A percentile compares a stretch with the other conserved stretches of the same genome.
phyloP scores from a whole-genome alignment of 2,329 filamentous ascomycete species.

The Beauveria medogensis region DNA sequence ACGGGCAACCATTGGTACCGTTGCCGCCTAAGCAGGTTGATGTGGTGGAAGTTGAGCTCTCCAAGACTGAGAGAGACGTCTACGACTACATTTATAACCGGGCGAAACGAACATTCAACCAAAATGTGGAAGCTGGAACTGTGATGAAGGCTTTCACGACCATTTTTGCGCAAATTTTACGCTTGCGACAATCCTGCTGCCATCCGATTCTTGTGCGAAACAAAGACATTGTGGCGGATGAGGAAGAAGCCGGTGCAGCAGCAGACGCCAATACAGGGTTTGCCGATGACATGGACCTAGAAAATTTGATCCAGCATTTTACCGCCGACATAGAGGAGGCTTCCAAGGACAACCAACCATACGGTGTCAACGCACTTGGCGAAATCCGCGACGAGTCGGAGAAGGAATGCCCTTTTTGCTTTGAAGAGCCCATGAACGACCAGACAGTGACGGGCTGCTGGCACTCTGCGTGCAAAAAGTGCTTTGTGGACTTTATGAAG shows the following conservation, averaged over 20 bases:
- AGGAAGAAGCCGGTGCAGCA: slow-evolving; percentile 67
- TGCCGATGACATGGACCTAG: slow-evolving; percentile 92
- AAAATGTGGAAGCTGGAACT: slow-evolving; percentile 84
- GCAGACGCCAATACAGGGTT: slow-evolving; percentile 74
- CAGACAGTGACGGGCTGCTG: slow-evolving; percentile 94
- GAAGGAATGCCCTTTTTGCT: slow-evolving; percentile 88
- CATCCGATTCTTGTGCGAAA: slow-evolving; percentile 87
- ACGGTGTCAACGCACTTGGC: slow-evolving; percentile 77
- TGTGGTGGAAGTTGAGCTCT: slow-evolving; percentile 83
- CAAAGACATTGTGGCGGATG: slow-evolving; percentile 74
- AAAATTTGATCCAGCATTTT: slow-evolving; percentile 77
- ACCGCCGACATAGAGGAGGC: slow-evolving; percentile 57
- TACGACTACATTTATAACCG: slow-evolving; percentile 84
- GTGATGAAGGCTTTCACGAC: slow-evolving; percentile 93
- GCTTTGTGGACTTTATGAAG: slow-evolving; percentile 80
- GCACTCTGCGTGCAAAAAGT: slow-evolving; percentile 95
- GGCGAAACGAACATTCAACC: slow-evolving; percentile 75
- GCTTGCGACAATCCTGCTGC: slow-evolving; percentile 87
- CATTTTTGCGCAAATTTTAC: slow-evolving; percentile 92
- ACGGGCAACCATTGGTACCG: slow-evolving; percentile 66
- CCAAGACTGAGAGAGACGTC: slow-evolving; percentile 75
- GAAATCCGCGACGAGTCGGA: slow-evolving; percentile 87
- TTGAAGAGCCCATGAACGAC: slow-evolving; percentile 91
- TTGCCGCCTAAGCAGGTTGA: slow-evolving; percentile 73
- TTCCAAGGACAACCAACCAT: slow-evolving; percentile 53